A percentile compares a stretch with the other conserved stretches of the same genome.
Conservation (phyloP, 1,284 basidiomycete genomes). For the Trichosporon sp. region DNA sequence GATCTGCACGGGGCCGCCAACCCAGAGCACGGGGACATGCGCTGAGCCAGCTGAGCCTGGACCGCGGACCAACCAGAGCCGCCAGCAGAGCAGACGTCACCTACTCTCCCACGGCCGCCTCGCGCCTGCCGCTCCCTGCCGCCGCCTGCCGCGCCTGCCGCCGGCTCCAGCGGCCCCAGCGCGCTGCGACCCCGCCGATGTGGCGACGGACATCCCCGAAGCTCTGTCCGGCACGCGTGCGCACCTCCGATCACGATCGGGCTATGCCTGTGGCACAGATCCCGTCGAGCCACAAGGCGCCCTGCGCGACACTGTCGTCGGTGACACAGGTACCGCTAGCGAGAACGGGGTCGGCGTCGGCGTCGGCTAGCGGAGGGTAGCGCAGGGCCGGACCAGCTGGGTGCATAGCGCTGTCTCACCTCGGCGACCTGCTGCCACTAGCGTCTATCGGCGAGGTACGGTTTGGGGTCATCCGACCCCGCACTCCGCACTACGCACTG, state of each 20-base stretch:
- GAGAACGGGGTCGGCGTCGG: not conserved
- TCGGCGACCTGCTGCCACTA: not conserved
- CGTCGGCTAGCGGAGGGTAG: not conserved
- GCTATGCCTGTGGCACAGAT: not conserved
- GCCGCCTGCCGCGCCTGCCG: not conserved
- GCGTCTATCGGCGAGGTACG: not conserved
- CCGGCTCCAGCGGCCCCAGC: not conserved
- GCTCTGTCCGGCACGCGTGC: not conserved
- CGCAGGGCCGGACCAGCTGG: not conserved
- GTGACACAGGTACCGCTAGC: not conserved
- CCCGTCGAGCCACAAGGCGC: too few relatives aligned
- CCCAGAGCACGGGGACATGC: not conserved
- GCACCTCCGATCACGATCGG: not conserved
- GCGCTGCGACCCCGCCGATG: not conserved
- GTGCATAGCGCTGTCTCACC: not conserved
- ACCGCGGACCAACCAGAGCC: not conserved
- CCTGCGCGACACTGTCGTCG: not conserved
- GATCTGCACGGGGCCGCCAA: not conserved
- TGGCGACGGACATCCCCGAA: not conserved
- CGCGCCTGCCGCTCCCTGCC: not conserved
- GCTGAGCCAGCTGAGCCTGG: not conserved
- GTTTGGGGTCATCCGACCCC: not conserved
- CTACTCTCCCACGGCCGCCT: conserved; percentile 1
- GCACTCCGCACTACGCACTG: not conserved
- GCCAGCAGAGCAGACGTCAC: not conserved